A percentile compares a stretch with the other conserved stretches of the same genome.
Conservation (phyloP, 306 rosid species). For the Pterocarpus santalinus region DNA sequence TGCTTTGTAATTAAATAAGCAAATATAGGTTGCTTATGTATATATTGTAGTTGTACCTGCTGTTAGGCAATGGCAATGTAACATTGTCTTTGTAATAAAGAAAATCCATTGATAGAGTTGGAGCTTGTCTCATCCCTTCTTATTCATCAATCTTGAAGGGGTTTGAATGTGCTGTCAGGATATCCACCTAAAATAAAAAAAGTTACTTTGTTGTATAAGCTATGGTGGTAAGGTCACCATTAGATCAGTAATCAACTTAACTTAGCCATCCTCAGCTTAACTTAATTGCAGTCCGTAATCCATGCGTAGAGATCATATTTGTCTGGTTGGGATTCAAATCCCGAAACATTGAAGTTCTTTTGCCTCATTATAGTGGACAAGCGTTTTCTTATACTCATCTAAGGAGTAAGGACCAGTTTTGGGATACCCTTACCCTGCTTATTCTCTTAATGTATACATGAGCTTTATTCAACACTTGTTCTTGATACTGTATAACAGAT, state of each 20-base stretch:
- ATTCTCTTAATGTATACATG: neutral
- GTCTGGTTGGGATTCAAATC: neutral
- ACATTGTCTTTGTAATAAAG: neutral
- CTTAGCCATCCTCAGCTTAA: neutral
- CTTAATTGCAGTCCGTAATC: neutral
- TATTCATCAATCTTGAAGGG: neutral
- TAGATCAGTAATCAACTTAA: neutral
- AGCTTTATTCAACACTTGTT: neutral
- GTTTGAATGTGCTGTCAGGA: neutral
- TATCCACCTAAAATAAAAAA: neutral
- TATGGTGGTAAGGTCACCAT: neutral
- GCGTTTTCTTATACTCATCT: neutral
- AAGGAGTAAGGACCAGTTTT: neutral
- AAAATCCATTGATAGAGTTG: constrained; percentile 8
- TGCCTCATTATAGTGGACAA: constrained; percentile 5
- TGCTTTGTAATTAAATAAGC: constrained; percentile 39
- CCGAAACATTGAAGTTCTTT: neutral
- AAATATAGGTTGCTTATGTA: constrained; percentile 23
- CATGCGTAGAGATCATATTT: neutral
- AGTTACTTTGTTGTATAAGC: neutral
- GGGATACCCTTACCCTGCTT: neutral
- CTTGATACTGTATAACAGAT: neutral
- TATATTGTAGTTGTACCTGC: constrained; percentile 16
- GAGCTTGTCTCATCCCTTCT: neutral
- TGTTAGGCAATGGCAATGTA: constrained; percentile 15